Conservation (phyloP, 164 flowering plant species). For the Vitis rotundifolia region DNA sequence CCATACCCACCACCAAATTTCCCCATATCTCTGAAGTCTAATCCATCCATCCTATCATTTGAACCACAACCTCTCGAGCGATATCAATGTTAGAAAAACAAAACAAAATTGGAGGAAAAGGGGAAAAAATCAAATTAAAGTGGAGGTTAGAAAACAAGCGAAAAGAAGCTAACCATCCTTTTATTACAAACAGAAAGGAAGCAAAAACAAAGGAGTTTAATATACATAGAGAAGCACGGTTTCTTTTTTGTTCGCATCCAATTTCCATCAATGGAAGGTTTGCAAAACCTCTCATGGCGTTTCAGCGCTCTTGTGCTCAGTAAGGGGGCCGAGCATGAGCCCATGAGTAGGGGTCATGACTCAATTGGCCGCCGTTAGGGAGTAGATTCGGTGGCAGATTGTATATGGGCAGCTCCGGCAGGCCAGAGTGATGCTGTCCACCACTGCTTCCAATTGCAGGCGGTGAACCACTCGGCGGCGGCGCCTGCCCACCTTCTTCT, state of each 20-base stretch:
- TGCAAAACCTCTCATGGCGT: neutral
- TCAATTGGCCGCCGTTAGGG: slow-evolving; percentile 37
- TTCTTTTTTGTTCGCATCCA: neutral
- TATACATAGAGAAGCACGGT: slow-evolving; percentile 15
- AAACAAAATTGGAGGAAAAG: neutral
- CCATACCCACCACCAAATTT: neutral
- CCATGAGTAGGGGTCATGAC: slow-evolving; percentile 48
- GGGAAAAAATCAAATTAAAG: neutral
- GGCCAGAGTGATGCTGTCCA: slow-evolving; percentile 10
- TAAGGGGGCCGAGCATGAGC: slow-evolving; percentile 34
- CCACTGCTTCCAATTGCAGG: slow-evolving; percentile 24
- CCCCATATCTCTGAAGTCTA: slow-evolving; percentile 3
- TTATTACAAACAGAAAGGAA: slow-evolving; percentile 20
- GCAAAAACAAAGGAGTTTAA: slow-evolving; percentile 6
- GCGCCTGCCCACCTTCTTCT: slow-evolving; percentile 30
- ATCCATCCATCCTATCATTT: slow-evolving; percentile 10
- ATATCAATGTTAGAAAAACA: neutral
- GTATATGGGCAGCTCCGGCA: slow-evolving; percentile 33
- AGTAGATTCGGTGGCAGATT: slow-evolving; percentile 35
- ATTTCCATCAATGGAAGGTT: neutral
- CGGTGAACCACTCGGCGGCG: slow-evolving; percentile 19
- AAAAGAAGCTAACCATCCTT: slow-evolving; percentile 6
- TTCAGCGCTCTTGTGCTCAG: neutral
- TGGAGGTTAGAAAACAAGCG: neutral
- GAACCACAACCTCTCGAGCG: neutral